Base-by-base conservation (phyloP, 2,329 filamentous ascomycete species). In the Coniochaeta pulveracea region DNA sequence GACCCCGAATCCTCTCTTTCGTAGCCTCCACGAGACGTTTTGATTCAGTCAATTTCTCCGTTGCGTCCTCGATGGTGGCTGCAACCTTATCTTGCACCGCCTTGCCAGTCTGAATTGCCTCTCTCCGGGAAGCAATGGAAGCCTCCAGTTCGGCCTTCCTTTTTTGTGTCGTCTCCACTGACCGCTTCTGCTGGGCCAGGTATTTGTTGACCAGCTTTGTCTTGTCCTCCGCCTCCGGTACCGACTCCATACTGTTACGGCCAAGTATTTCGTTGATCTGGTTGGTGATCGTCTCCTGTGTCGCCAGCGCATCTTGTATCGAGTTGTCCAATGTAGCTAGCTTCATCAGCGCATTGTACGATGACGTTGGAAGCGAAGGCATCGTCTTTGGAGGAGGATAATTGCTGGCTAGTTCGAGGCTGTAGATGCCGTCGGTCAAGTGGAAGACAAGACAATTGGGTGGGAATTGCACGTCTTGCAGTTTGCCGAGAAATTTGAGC, bases 271-370 rank as follows among this genome's bases (percentile, higher is more conserved):
- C 52, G 42, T 83, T 83, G 42, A 95, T 93, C 42, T 94, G 84
- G n/a, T 68, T 59, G 30, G 84, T 76, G 7, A 96, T 65, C 34
- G 69, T 68, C 38, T 82, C 75, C 10, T 82, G 76, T 0, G 85
- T 93, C 2, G 77, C 72, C 8, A 94, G 60, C 2, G 86, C 86
- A 54, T 96, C 89, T 50, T 93, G 85, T 16, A 95, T 84, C 35
- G 86, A 93, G 50, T 82, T 84, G 41, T 94, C 85, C 11, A 96
- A 66, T 37, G 88, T 94, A 5, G 84, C 80, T 9, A 96, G 66
- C 39, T 83, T 80, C 78, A 95, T 89, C 14, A 96, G 64, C 2
- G 83, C 76, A 48, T 85, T 86, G 53, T 93, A 95, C 0, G 86
- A 86, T 0, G 85, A 86, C 0, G 81, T 86, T 0, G 71, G 60